These are phyloP conservation scores for Diacronema lutheri DNA, from an alignment of 78 protist genomes.

Conservation along the genomic window DNA sequence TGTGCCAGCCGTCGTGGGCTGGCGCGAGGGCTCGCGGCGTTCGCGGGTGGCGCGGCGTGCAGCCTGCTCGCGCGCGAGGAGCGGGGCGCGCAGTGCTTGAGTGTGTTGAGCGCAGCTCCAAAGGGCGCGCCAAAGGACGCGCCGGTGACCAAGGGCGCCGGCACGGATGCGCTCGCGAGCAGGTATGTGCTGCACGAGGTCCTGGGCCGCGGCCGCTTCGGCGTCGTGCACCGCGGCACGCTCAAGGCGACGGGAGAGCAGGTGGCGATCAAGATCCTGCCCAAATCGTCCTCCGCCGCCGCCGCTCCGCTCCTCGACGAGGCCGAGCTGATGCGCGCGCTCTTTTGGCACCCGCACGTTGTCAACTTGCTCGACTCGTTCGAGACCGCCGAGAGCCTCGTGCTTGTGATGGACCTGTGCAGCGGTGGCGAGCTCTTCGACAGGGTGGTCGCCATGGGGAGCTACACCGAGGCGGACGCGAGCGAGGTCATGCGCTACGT, in stretches of 20 bases:
- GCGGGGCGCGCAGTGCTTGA: too few species aligned
- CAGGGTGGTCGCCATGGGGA: background rate
- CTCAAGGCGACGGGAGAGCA: background rate
- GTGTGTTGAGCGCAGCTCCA: too few species aligned
- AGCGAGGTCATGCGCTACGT: background rate
- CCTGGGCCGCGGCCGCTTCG: background rate
- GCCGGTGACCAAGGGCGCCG: too few species aligned
- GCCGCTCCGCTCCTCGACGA: background rate
- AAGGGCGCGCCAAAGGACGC: too few species aligned
- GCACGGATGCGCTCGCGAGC: too few species aligned
- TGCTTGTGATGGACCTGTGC: background rate
- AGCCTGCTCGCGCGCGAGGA: too few species aligned
- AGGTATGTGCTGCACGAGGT: too few species aligned
- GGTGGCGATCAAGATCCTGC: background rate
- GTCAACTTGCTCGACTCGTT: background rate
- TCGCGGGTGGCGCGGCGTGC: too few species aligned
- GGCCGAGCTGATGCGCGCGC: background rate
- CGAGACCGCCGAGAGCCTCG: background rate
- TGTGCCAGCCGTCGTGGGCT: too few species aligned
- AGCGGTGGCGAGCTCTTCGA: slow-evolving; percentile 35
- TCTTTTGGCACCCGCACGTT: background rate
- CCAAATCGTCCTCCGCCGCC: background rate
- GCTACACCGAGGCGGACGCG: background rate
- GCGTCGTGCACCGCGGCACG: background rate
- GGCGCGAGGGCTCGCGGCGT: too few species aligned